Evolutionary conservation across 139 green algal genomes (phyloP).

Genomic region (Volvox africanus): DNA sequence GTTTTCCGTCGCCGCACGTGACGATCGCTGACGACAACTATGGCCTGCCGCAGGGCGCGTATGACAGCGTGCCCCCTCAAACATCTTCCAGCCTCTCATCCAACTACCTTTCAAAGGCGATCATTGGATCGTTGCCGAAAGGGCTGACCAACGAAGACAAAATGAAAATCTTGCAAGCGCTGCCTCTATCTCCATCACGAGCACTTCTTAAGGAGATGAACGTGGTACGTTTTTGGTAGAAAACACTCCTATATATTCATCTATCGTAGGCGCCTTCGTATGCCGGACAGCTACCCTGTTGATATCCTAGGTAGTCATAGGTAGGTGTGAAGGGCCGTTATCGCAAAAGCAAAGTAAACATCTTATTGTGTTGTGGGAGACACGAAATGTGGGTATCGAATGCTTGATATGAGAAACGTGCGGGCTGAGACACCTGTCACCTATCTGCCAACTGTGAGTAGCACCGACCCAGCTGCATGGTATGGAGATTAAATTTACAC

Average conservation of each 20-base stretch:
- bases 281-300: too few relatives aligned
- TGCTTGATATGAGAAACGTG: too few relatives aligned
- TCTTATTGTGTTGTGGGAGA: too few relatives aligned
- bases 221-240: slow-evolving; percentile 17
- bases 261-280: too few relatives aligned
- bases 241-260: background rate
- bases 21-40: slow-evolving; percentile 27
- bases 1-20: background rate
- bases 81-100: slow-evolving; percentile 25
- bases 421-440: too few relatives aligned
- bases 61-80: slow-evolving; percentile 41
- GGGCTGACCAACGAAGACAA: slow-evolving; percentile 72
- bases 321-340: too few relatives aligned
- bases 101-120: slow-evolving; percentile 75
- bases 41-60: background rate
- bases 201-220: slow-evolving; percentile 62
- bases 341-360: too few relatives aligned
- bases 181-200: slow-evolving; percentile 72
- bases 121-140: slow-evolving; percentile 83
- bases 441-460: too few relatives aligned
- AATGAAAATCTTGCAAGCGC: slow-evolving; percentile 62
- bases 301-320: too few relatives aligned
- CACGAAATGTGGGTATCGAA: too few relatives aligned
- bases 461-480: too few relatives aligned
- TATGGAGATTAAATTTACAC: too few relatives aligned